Evolutionary conservation across 345 rosid genomes (phyloP), one percentile per base, ranked within the genome.

Genomic region (Camelina hispida): DNA sequence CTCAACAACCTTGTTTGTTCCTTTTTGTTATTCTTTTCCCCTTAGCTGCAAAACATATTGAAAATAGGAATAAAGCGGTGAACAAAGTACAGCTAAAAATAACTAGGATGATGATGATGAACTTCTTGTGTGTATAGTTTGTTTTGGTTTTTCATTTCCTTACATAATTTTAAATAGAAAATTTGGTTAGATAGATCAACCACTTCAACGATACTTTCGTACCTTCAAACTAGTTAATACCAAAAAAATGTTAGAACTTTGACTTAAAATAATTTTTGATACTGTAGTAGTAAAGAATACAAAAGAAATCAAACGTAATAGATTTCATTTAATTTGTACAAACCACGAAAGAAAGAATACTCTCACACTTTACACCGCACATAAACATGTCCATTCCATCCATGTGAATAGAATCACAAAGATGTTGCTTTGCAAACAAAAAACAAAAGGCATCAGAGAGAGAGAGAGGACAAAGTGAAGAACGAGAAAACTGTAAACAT

Each of bases 171-270:
- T 4, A 28, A 20, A 22, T 28, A 23, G 9, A 50, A 15, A 40
- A 0, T 7, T 20, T 61, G 63, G 74, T 69, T 53, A n/a, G 68
- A 40, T 69, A 69, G 69, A 52, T 69, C 58, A 76, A 62, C 79
- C 57, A 76, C 79, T 69, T 62, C 23, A 76, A 35, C 78, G 7
- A 62, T 51, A 61, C 62, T 40, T 40, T 42, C 42, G 48, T 28
- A 48, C 53, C 40, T 59, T 59, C 25, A 48, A 38, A 28, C 25
- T 25, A 30, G 25, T 2, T 46, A 17, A 28, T 44, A 1, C 46
- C 44, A 9, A 38, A 30, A 25, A 53, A 14, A 40, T 12, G 9
- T 60, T 71, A 47, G 18, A 62, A 72, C 34, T 48, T 72, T 62
- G 30, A 1, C 13, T 38, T 38, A 16, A 25, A 30, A 28, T 28